Conservation (phyloP, 495 filamentous ascomycete genomes). For the Neurospora sp. region DNA sequence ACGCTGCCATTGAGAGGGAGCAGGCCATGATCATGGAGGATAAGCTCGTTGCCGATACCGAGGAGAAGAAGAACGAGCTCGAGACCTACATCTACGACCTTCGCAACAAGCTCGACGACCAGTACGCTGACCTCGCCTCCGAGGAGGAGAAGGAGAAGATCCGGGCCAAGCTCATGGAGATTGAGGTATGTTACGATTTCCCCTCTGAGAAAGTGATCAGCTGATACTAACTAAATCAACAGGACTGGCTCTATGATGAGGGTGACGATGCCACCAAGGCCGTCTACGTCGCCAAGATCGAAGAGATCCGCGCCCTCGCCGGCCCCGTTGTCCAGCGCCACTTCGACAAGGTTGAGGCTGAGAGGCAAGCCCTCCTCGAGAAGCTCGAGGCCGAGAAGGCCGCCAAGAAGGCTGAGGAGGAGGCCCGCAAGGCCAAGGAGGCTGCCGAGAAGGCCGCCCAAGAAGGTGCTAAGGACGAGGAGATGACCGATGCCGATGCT, state of each 20-base stretch:
- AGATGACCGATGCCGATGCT: slow-evolving; percentile 48
- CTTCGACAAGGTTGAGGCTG: slow-evolving; percentile 86
- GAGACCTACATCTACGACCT: slow-evolving; percentile 95
- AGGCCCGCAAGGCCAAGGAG: slow-evolving; percentile 39
- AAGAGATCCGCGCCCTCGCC: slow-evolving; percentile 84
- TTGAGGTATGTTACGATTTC: slow-evolving; percentile 56
- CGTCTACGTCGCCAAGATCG: slow-evolving; percentile 85
- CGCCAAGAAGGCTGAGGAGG: slow-evolving; percentile 66
- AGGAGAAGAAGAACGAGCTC: slow-evolving; percentile 99
- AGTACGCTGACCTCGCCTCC: slow-evolving; percentile 76
- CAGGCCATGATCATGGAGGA: slow-evolving; percentile 91
- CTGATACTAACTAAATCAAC: slow-evolving; percentile 5
- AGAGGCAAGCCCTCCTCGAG: slow-evolving; percentile 67
- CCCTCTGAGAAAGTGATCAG: not conserved
- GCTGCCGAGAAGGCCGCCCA: slow-evolving; percentile 25
- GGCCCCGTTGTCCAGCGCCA: slow-evolving; percentile 91
- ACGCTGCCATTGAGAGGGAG: slow-evolving; percentile 65
- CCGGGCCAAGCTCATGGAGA: slow-evolving; percentile 63
- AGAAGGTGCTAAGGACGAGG: slow-evolving; percentile 37
- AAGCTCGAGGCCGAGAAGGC: slow-evolving; percentile 74
- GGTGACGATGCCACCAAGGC: slow-evolving; percentile 93
- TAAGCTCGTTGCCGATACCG: slow-evolving; percentile 95
- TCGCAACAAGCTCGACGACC: slow-evolving; percentile 84
- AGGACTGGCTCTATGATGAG: slow-evolving; percentile 99
- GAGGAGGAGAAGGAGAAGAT: slow-evolving; percentile 90